These are phyloP conservation scores for Parastagonospora nodorum DNA, from an alignment of 2,329 filamentous ascomycete genomes.

Conservation along the genomic window DNA sequence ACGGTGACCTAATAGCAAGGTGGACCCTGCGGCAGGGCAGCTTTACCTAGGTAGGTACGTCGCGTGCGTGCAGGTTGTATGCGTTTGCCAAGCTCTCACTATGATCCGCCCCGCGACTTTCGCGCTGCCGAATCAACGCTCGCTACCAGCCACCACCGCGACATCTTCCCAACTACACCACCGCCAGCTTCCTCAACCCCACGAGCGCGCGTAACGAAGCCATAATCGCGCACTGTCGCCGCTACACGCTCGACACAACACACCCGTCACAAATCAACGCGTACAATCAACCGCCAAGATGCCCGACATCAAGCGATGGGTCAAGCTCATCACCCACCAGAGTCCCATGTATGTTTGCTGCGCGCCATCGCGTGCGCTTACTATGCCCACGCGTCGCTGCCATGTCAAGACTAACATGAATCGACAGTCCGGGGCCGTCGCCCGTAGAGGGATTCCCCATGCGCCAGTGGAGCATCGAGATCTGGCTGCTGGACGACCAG, in stretches of 20 bases:
- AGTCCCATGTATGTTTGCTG: constrained; percentile 73
- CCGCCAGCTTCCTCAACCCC: constrained; percentile 5
- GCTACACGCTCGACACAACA: not conserved
- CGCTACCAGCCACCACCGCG: constrained; percentile 28
- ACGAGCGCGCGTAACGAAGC: constrained; percentile 8
- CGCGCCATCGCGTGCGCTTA: constrained; percentile 20
- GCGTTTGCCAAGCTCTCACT: constrained; percentile 15
- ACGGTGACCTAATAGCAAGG: too few relatives aligned
- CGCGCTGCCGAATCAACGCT: constrained; percentile 23
- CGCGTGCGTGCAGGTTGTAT: constrained; percentile 8
- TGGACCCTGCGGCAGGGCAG: too few relatives aligned
- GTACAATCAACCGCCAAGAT: constrained; percentile 38
- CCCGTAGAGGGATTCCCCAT: constrained; percentile 88
- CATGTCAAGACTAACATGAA: constrained; percentile 13
- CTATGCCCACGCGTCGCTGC: constrained; percentile 12
- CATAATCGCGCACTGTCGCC: constrained; percentile 2
- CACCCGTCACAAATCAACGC: constrained; percentile 1
- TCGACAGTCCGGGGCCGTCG: constrained; percentile 73
- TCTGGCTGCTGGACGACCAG: constrained; percentile 82
- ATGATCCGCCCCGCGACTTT: constrained; percentile 1
- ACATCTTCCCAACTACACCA: constrained; percentile 10
- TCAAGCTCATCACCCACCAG: constrained; percentile 94
- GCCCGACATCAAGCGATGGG: constrained; percentile 72
- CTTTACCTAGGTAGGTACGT: too few relatives aligned
- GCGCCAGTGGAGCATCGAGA: constrained; percentile 86